A percentile compares a stretch with the other conserved stretches of the same genome.
These are phyloP conservation scores for Cryptosporidium ubiquitum DNA, from an alignment of 169 alveolate genomes.

Conservation along the genomic window DNA sequence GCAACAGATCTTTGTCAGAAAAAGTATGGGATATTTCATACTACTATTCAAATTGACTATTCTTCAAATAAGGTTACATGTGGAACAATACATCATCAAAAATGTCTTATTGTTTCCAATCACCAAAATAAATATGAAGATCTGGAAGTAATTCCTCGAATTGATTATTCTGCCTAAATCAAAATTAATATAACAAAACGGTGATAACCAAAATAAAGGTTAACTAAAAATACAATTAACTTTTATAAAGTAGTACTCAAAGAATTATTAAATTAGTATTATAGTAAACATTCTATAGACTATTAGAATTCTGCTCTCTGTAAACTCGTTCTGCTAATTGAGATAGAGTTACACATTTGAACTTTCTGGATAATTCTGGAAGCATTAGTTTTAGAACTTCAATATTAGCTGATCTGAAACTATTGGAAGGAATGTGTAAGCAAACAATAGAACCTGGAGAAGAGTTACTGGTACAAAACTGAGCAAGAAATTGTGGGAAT, in stretches of 20 bases:
- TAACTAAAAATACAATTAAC: neutral
- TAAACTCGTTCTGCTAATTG: constrained; percentile 38
- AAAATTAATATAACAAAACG: too few relatives aligned
- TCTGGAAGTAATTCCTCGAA: neutral
- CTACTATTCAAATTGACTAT: constrained; percentile 89
- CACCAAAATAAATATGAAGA: neutral
- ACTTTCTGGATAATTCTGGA: constrained; percentile 59
- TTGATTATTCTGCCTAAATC: neutral
- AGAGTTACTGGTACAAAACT: constrained; percentile 67
- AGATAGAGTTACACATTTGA: constrained; percentile 72
- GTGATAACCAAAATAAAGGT: neutral
- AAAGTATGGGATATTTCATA: constrained; percentile 85
- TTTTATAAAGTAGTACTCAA: neutral
- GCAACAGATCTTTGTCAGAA: constrained; percentile 86
- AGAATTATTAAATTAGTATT: neutral
- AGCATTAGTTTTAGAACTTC: constrained; percentile 54
- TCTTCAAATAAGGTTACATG: constrained; percentile 81
- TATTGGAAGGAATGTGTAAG: constrained; percentile 70
- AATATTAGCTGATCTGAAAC: constrained; percentile 64
- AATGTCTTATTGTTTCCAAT: constrained; percentile 76
- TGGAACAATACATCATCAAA: constrained; percentile 85
- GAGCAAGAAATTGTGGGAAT: constrained; percentile 68
- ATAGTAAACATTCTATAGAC: neutral
- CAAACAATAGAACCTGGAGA: constrained; percentile 76
- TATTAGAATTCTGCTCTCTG: constrained; percentile 1